Conservation (phyloP, 2,329 filamentous ascomycete genomes). For the Ophiostoma novo-ulmi region DNA sequence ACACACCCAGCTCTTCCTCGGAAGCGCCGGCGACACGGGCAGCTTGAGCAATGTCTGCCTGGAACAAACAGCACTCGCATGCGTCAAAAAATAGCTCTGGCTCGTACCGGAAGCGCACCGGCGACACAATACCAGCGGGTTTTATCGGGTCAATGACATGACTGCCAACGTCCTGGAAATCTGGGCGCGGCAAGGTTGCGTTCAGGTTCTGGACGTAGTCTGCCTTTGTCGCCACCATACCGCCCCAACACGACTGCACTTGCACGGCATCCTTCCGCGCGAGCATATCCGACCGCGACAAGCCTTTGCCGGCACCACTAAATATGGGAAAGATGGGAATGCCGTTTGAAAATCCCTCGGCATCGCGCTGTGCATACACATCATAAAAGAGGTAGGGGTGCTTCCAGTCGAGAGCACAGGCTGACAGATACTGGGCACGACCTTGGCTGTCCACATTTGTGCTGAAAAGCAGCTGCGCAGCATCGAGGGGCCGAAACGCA, state of each 20-base stretch:
- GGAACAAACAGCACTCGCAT: constrained; percentile 59
- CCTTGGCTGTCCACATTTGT: constrained; percentile 53
- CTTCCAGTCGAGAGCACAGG: constrained; percentile 67
- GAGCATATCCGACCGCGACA: constrained; percentile 59
- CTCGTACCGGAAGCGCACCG: constrained; percentile 53
- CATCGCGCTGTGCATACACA: constrained; percentile 65
- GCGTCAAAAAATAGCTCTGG: constrained; percentile 57
- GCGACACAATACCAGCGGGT: constrained; percentile 35
- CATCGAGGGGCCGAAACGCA: constrained; percentile 46
- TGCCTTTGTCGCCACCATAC: constrained; percentile 65
- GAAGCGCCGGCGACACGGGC: constrained; percentile 36
- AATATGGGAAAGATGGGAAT: constrained; percentile 67
- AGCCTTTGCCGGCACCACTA: constrained; percentile 46
- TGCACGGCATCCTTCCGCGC: constrained; percentile 58
- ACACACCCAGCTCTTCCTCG: constrained; percentile 52
- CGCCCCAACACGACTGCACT: constrained; percentile 71
- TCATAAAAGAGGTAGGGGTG: constrained; percentile 67
- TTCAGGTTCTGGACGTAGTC: constrained; percentile 49
- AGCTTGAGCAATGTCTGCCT: constrained; percentile 43
- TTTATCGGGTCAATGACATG: constrained; percentile 37
- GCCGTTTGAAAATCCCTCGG: constrained; percentile 57
- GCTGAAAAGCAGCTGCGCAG: constrained; percentile 55
- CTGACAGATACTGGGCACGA: constrained; percentile 56
- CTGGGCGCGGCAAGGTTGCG: constrained; percentile 31
- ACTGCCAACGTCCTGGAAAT: constrained; percentile 34